phyloP scores from a whole-genome alignment of 1,284 basidiomycete genomes.

The Sporisorium reilianum region DNA sequence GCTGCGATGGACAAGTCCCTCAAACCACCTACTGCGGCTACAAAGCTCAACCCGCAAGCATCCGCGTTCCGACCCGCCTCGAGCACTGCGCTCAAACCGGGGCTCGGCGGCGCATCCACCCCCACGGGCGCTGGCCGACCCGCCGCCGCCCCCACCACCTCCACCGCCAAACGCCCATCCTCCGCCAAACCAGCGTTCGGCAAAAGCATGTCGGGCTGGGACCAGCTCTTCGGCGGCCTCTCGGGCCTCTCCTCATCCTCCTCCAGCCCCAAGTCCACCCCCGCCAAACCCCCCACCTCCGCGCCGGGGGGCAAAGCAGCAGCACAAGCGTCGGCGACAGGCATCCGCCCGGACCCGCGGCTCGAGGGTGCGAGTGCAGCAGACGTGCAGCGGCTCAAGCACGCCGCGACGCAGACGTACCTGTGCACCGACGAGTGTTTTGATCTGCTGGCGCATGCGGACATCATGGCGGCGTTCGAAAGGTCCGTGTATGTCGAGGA shows the following conservation, averaged over 20 bases:
- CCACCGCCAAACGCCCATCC: constrained; percentile 11
- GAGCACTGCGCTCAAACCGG: constrained; percentile 4
- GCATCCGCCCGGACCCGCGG: constrained; percentile 34
- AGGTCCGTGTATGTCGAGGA: constrained; percentile 24
- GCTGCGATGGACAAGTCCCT: constrained; percentile 39
- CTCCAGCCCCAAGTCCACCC: constrained; percentile 13
- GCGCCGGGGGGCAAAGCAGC: constrained; percentile 8
- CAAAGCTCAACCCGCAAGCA: constrained; percentile 43
- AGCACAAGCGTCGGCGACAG: constrained; percentile 15
- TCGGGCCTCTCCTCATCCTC: constrained; percentile 27
- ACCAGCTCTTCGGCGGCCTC: constrained; percentile 45
- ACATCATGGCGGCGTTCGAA: constrained; percentile 55
- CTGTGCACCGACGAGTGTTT: constrained; percentile 47
- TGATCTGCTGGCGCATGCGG: constrained; percentile 51
- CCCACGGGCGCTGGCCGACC: constrained; percentile 13
- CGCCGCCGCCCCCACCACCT: neutral
- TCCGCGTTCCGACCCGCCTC: constrained; percentile 34
- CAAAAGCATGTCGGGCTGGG: constrained; percentile 51
- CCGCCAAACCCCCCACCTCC: constrained; percentile 6
- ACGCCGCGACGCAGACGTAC: constrained; percentile 13
- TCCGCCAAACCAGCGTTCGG: constrained; percentile 42
- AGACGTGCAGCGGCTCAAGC: constrained; percentile 19
- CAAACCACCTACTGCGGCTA: constrained; percentile 14
- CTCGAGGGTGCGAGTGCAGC: constrained; percentile 21
- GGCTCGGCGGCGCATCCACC: constrained; percentile 21